These are phyloP conservation scores for Asterella californica DNA, from an alignment of 225 moss, liverwort and hornwort genomes.

Conservation along the genomic window DNA sequence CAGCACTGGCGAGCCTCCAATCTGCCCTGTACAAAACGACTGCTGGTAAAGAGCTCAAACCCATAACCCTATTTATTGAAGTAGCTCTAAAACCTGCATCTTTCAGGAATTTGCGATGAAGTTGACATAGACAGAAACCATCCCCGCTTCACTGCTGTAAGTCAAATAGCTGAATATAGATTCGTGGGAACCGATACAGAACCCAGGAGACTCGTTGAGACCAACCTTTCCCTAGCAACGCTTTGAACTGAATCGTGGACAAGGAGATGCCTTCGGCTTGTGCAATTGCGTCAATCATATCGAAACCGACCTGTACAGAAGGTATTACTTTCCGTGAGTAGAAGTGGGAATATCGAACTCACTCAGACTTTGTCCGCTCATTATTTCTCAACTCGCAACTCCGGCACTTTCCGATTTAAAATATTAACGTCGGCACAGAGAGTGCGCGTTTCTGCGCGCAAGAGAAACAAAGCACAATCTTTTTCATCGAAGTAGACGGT, in stretches of 20 bases:
- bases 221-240: conserved; percentile 87
- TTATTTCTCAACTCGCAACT: not conserved
- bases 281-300: conserved; percentile 91
- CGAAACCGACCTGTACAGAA: conserved; percentile 68
- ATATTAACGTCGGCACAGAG: no score
- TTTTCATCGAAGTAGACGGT: not conserved
- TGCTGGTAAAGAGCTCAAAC: conserved; percentile 13
- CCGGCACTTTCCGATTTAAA: not conserved
- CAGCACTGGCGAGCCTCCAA: conserved; percentile 83
- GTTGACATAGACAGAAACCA: not conserved
- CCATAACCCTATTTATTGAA: not conserved
- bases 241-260: conserved; percentile 89
- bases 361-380: not conserved
- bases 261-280: conserved; percentile 75
- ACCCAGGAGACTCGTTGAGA: not conserved
- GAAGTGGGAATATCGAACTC: not conserved
- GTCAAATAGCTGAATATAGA: not conserved
- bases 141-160: not conserved
- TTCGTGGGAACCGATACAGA: not conserved
- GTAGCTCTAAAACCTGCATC: not conserved
- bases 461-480: not conserved
- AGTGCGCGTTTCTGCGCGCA: not conserved
- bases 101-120: not conserved
- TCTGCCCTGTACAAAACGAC: conserved; percentile 64
- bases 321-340: not conserved